A percentile compares a stretch with the other conserved stretches of the same genome.
phyloP scores from a whole-genome alignment of 2,329 filamentous ascomycete genomes.

The Chaetoscypha palmicola region DNA sequence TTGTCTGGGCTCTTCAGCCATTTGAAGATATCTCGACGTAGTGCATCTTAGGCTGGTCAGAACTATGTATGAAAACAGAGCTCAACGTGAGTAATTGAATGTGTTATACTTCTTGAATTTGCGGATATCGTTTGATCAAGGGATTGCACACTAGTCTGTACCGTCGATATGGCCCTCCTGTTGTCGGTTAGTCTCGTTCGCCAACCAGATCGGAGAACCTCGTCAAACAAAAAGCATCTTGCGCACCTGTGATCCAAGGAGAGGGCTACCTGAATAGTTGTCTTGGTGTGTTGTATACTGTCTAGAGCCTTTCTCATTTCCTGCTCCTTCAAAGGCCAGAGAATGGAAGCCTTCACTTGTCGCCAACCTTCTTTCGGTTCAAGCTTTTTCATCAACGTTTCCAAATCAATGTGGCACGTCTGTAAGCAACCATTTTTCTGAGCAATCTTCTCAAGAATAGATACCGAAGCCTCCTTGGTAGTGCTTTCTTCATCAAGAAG shows the following conservation, averaged over 20 bases:
- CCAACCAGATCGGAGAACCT: too few species aligned
- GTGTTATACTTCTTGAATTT: background rate
- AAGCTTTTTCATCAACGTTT: background rate
- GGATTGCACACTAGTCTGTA: background rate
- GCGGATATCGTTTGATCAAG: background rate
- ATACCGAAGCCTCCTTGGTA: background rate
- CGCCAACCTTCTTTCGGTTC: conserved; percentile 4
- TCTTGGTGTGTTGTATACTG: conserved; percentile 4
- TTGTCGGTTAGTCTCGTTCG: background rate
- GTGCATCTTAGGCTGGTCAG: background rate
- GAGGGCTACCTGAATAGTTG: conserved; percentile 5
- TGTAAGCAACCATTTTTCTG: background rate
- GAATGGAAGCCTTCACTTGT: background rate
- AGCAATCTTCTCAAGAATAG: background rate
- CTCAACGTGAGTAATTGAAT: too few species aligned
- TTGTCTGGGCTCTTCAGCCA: conserved; percentile 1
- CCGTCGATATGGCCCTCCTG: background rate
- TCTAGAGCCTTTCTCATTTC: background rate
- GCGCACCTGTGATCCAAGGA: conserved; percentile 5
- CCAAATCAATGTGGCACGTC: background rate
- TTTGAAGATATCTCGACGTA: conserved; percentile 2
- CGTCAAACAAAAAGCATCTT: background rate
- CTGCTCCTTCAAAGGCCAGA: background rate
- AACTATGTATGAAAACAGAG: background rate
- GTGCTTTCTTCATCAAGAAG: background rate